Evolutionary conservation across 2,329 filamentous ascomycete genomes (phyloP), one percentile per base, ranked within the genome.

Genomic region (Botrytis elliptica): DNA sequence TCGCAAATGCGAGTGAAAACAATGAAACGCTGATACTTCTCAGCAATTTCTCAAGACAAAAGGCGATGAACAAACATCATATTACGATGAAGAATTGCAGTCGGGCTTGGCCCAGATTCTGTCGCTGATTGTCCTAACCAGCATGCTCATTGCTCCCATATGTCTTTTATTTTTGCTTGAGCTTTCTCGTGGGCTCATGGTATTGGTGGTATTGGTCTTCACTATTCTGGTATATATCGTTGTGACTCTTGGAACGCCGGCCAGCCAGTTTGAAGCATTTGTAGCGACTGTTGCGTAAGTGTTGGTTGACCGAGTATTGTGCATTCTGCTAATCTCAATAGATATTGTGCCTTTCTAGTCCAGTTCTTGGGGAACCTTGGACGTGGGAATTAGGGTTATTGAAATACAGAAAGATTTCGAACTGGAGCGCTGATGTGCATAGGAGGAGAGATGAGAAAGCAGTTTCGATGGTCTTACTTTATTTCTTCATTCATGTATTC

Each of bases 251-350:
- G 62, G 62, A 18, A 44, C 62, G 8, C 14, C 62, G 38, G 62
- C 62, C 62, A 64, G 25, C 25, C 62, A 64, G 25, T 64, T 64
- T n/a, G 62, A 64, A 64, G 38, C 62, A 44, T 64, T 64, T 44
- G 38, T 44, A 20, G 62, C 62, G 14, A 64, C 38, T 20, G 62
- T 64, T 20, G 62, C 62, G 62, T 64, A 64, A 12, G 25, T 44
- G 10, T 20, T 9, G 16, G 3, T 9, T 14, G 8, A 2, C 38
- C 25, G 38, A 44, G 25, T 16, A 29, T 4, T 25, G 16, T 64
- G 2, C 3, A 29, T 29, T n/a, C 18, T 64, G 25, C 38, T 64
- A 44, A 64, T 3, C 2, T 64, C 25, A 29, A 29, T 64, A 44
- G 62, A n/a, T 64, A 64, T 29, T 64, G 62, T 29, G 62, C 38